Evolutionary conservation across 2,329 filamentous ascomycete species (phyloP).

Genomic region (Pseudophaeomoniella oleicola): DNA sequence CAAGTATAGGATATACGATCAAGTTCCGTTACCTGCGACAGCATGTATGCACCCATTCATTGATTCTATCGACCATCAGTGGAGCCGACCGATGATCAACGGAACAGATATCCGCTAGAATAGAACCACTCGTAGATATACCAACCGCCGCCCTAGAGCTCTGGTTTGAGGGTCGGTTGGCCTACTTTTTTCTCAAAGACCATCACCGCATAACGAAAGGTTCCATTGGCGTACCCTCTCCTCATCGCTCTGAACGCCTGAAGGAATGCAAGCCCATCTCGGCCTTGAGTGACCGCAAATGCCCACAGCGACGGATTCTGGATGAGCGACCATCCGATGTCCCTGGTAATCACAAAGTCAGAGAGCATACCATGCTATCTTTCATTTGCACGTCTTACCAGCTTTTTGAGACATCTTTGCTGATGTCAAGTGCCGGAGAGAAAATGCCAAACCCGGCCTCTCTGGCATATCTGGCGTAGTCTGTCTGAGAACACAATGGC

Average conservation of each 20-base stretch:
- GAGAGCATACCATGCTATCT: conserved; percentile 2
- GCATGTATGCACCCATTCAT: too few relatives aligned
- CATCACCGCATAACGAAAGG: conserved; percentile 45
- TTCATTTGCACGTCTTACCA: conserved; percentile 28
- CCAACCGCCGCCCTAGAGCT: too few relatives aligned
- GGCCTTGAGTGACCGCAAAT: conserved; percentile 44
- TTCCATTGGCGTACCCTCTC: conserved; percentile 43
- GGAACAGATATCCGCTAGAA: too few relatives aligned
- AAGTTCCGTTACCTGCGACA: too few relatives aligned
- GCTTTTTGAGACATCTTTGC: conserved; percentile 42
- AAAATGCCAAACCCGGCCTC: conserved; percentile 32
- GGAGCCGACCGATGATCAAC: too few relatives aligned
- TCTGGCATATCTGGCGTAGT: conserved; percentile 37
- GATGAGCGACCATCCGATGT: conserved; percentile 47
- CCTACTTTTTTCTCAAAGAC: conserved; percentile 36
- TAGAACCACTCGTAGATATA: too few relatives aligned
- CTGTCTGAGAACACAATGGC: conserved; percentile 37
- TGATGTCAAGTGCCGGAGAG: conserved; percentile 40
- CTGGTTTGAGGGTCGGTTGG: too few relatives aligned
- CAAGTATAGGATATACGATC: too few relatives aligned
- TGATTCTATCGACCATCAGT: too few relatives aligned
- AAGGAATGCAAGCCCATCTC: conserved; percentile 45
- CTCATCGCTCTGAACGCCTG: conserved; percentile 49
- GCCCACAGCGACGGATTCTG: conserved; percentile 47
- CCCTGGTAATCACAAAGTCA: conserved; percentile 24